phyloP scores from a whole-genome alignment of 176 grass and related monocot species.

The Oryza nivara region DNA sequence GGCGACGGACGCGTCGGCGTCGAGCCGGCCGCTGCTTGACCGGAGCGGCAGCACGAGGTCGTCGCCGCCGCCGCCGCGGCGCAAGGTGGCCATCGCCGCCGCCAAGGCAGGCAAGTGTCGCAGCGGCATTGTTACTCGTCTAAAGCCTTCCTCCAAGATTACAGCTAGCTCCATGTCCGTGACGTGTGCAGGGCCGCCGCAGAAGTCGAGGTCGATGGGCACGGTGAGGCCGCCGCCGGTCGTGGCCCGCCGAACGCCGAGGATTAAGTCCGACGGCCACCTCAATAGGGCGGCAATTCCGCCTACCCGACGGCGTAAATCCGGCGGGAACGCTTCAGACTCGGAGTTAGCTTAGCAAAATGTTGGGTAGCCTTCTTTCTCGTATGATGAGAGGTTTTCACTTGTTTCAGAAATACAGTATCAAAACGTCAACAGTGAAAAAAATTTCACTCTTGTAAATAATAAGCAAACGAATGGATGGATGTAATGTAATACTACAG shows the following conservation, averaged over 20 bases:
- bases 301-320: constrained; percentile 24
- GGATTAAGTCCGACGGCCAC: constrained; percentile 60
- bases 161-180: not conserved
- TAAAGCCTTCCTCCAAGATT: not conserved
- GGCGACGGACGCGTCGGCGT: constrained; percentile 3
- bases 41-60: constrained; percentile 20
- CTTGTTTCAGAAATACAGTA: not conserved
- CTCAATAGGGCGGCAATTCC: constrained; percentile 26
- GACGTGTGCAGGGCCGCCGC: constrained; percentile 31
- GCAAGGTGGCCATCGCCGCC: constrained; percentile 41
- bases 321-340: constrained; percentile 55
- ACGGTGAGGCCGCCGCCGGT: constrained; percentile 28
- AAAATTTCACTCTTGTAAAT: not conserved
- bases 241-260: constrained; percentile 33
- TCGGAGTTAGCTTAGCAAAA: constrained; percentile 56
- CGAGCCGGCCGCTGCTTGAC: constrained; percentile 37
- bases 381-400: not conserved
- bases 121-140: no score
- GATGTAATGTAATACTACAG: not conserved
- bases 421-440: no score
- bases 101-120: constrained; percentile 55
- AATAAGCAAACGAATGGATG: not conserved
- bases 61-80: not conserved
- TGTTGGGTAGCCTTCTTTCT: not conserved
- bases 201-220: constrained; percentile 48